Base-by-base conservation (phyloP, 805 yeast genomes). In the Kazachstania psychrophila region DNA sequence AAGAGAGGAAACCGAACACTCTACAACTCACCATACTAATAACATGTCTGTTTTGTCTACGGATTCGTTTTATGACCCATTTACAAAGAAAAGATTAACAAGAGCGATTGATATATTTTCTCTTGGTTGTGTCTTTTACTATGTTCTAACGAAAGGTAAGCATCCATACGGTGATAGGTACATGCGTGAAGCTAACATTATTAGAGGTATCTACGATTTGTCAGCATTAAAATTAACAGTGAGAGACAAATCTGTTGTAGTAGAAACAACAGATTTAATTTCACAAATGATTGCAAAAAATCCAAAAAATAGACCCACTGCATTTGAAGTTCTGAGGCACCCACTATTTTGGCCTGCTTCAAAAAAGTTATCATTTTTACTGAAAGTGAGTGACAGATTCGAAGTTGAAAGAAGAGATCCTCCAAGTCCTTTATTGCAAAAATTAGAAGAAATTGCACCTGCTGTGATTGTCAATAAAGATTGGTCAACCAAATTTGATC, bases 111-210 rank as follows among this genome's bases (percentile, higher is more conserved):
- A 92, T 59, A 82, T 92, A 4, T 92, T 92, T 54, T 84, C 96
- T 0, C 65, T 89, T 42, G 99, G 99, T 0, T 92, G 98, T 61
- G 88, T 92, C 1, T 92, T 85, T 52, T 89, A 73, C 55, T 92
- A 87, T 52, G 80, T 88, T 27, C 61, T 92, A 25, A 71, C 95
- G 0, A 74, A 73, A 12, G 97, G 98, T 0, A 54, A 60, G 7
- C 99, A 92, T 65, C 98, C 99, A 5, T 92, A 84, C 64, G 99
- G 99, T n/a, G 92, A 83, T 50, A 66, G 85, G 32, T 86, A 85
- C 50, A 56, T 79, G 49, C 70, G 98, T 37, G 97, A 92, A 51
- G 92, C 83, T 10, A 88, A 92, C 51, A 87, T 92, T 13, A 74
- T 86, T 41, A 77, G 73, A 46, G 82, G 80, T 13, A 68, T 70